Conservation (phyloP, 139 green algal genomes). For the Chlamydomonas sp. region DNA sequence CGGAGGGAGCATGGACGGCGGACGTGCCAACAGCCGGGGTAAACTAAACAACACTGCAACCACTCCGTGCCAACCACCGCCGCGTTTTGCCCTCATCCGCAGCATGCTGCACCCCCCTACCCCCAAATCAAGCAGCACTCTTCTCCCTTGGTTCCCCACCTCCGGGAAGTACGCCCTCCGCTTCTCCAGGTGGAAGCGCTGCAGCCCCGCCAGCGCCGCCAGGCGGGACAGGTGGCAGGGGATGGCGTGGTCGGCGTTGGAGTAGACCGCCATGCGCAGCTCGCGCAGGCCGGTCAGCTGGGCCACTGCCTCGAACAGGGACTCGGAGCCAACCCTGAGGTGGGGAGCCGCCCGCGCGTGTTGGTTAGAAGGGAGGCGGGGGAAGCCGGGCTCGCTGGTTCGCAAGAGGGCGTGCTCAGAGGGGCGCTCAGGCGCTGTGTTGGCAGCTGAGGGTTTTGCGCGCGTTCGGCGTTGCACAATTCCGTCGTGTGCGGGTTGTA, state of each 20-base stretch:
- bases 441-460: neutral
- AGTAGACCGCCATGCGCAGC: slow-evolving; percentile 41
- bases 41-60: neutral
- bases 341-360: neutral
- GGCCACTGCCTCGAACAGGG: slow-evolving; percentile 37
- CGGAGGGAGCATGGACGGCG: too few relatives aligned
- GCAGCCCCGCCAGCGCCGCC: slow-evolving; percentile 15
- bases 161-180: slow-evolving; percentile 32
- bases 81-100: neutral
- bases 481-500: neutral
- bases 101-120: neutral
- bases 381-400: neutral
- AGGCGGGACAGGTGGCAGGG: slow-evolving; percentile 32
- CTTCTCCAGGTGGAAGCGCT: slow-evolving; percentile 35
- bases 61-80: neutral
- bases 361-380: neutral
- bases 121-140: too few relatives aligned
- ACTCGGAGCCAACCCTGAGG: slow-evolving; percentile 33
- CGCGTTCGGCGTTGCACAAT: neutral
- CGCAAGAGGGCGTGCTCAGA: neutral
- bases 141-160: neutral
- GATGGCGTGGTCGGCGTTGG: slow-evolving; percentile 38
- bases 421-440: neutral
- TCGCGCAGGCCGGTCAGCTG: slow-evolving; percentile 35
- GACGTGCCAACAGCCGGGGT: neutral